Evolutionary conservation across 2,329 filamentous ascomycete species (phyloP).

Genomic region (Colletotrichum viniferum): DNA sequence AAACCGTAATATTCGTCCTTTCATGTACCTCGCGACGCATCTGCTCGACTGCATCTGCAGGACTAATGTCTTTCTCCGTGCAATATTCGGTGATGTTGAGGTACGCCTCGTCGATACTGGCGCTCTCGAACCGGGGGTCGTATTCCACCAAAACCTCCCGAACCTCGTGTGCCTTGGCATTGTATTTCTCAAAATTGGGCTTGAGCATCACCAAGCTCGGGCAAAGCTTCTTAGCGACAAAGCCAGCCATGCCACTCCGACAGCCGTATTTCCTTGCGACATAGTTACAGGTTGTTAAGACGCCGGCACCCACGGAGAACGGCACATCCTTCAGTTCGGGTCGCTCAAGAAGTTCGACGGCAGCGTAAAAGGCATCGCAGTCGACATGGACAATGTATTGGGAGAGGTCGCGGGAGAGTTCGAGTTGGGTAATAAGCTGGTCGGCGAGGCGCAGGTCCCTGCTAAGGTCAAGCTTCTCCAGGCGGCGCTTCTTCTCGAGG

Average conservation of each 20-base stretch:
- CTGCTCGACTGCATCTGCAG: conserved; percentile 76
- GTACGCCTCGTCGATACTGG: conserved; percentile 96
- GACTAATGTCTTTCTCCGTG: conserved; percentile 65
- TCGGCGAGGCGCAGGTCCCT: conserved; percentile 79
- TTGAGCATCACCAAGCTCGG: conserved; percentile 83
- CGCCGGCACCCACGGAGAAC: conserved; percentile 82
- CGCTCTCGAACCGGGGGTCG: conserved; percentile 88
- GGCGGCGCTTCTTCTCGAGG: conserved; percentile 71
- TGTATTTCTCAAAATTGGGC: conserved; percentile 90
- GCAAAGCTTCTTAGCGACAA: conserved; percentile 93
- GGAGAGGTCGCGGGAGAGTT: conserved; percentile 77
- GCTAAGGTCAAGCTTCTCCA: conserved; percentile 78
- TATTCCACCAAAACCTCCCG: conserved; percentile 84
- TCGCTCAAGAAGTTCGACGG: conserved; percentile 83
- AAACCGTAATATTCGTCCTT: conserved; percentile 83
- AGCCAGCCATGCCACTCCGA: conserved; percentile 93
- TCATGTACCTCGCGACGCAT: conserved; percentile 79
- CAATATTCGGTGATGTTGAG: conserved; percentile 94
- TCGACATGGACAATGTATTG: conserved; percentile 91
- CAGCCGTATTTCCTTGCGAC: conserved; percentile 88
- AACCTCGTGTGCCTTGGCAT: conserved; percentile 86
- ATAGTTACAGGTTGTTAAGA: conserved; percentile 80
- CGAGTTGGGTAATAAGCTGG: conserved; percentile 79
- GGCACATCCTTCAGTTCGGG: conserved; percentile 86
- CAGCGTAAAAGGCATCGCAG: conserved; percentile 97